A percentile compares a stretch with the other conserved stretches of the same genome.
phyloP scores from a whole-genome alignment of 805 yeast species.

The Wilhelminamyces savonicus region DNA sequence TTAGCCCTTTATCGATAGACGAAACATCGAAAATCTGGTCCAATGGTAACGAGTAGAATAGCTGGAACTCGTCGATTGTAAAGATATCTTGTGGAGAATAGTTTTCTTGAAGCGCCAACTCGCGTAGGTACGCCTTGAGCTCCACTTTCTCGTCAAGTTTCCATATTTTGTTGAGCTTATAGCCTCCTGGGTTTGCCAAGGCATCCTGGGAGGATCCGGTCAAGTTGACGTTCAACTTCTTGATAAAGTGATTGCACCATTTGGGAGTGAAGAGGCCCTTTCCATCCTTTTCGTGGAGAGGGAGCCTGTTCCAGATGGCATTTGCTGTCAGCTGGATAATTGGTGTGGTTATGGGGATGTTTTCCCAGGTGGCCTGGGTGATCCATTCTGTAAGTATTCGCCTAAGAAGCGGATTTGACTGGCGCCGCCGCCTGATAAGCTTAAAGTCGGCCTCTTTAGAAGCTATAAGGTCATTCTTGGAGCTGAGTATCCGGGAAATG shows the following conservation, averaged over 20 bases:
- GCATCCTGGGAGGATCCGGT: constrained; percentile 37
- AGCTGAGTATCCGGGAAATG: constrained; percentile 53
- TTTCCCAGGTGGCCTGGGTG: constrained; percentile 61
- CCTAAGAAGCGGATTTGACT: constrained; percentile 48
- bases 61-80: constrained; percentile 54
- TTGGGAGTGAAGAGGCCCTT: constrained; percentile 60
- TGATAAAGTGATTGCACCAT: constrained; percentile 49
- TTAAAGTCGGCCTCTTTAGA: constrained; percentile 46
- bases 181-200: constrained; percentile 16
- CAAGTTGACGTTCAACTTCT: constrained; percentile 46
- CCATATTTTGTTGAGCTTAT: constrained; percentile 48
- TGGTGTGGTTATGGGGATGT: constrained; percentile 58
- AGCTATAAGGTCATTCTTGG: constrained; percentile 47
- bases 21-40: constrained; percentile 49
- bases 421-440: constrained; percentile 47
- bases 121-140: constrained; percentile 37
- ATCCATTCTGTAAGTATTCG: constrained; percentile 66
- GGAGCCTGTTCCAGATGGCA: constrained; percentile 57
- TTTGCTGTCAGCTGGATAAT: constrained; percentile 58
- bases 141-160: constrained; percentile 49
- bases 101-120: constrained; percentile 21
- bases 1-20: constrained; percentile 36
- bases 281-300: constrained; percentile 50
- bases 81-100: constrained; percentile 48
- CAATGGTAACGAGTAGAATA: constrained; percentile 54